A percentile compares a stretch with the other conserved stretches of the same genome.
Evolutionary conservation across 2,329 filamentous ascomycete species (phyloP).

Genomic region (Fusarium sp.): DNA sequence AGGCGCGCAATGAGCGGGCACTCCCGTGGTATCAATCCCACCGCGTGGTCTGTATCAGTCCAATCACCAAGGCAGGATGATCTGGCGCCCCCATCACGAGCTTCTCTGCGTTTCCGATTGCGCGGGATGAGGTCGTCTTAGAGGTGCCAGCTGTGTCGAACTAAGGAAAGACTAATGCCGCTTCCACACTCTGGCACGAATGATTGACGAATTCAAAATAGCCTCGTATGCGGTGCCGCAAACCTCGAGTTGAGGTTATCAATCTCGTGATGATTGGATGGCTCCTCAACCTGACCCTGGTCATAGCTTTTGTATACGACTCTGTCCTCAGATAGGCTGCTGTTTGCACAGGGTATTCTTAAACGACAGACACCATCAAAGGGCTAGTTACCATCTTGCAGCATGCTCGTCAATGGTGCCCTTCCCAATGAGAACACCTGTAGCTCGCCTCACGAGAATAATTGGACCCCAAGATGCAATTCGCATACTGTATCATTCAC

Average conservation of each 20-base stretch:
- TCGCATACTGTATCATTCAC: conserved; percentile 16
- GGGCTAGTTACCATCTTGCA: not conserved
- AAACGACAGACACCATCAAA: not conserved
- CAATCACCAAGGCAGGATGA: conserved; percentile 29
- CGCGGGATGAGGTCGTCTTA: conserved; percentile 2
- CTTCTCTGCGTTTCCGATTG: conserved; percentile 12
- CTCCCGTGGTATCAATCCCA: conserved; percentile 38
- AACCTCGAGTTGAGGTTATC: not conserved
- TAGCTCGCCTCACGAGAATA: conserved; percentile 18
- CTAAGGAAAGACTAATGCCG: conserved; percentile 26
- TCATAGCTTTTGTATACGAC: conserved; percentile 11
- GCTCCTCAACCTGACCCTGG: not conserved
- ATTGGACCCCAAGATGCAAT: conserved; percentile 17
- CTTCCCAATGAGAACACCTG: not conserved
- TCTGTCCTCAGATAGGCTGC: not conserved
- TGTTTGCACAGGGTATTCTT: conserved; percentile 17
- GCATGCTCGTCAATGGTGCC: not conserved
- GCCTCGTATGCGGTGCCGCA: conserved; percentile 18
- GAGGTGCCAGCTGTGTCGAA: conserved; percentile 12
- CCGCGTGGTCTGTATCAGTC: conserved; percentile 27
- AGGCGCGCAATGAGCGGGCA: conserved; percentile 41
- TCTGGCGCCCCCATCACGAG: conserved; percentile 26
- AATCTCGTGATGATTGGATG: conserved; percentile 3
- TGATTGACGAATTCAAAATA: conserved; percentile 11
- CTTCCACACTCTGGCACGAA: conserved; percentile 22